phyloP scores from a whole-genome alignment of 768 basidiomycete genomes.

The Multifurca ochricompacta region DNA sequence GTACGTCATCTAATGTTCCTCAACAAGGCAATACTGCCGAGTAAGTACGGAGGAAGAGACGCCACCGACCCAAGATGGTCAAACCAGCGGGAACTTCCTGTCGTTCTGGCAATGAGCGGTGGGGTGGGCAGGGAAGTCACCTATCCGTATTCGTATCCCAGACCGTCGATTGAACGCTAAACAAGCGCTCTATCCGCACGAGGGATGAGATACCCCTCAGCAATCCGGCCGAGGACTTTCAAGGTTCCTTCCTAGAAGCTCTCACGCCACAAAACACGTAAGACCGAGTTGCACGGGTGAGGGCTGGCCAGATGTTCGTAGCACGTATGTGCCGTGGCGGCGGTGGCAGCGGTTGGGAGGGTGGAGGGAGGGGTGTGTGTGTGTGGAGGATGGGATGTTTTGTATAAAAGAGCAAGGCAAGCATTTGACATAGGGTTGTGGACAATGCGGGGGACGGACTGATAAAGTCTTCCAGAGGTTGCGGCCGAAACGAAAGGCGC shows the following conservation, averaged over 20 bases:
- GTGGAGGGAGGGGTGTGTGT: background rate
- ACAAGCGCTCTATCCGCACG: background rate
- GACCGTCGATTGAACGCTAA: background rate
- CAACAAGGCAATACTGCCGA: background rate
- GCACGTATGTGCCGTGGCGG: background rate
- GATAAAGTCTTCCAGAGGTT: too few relatives aligned
- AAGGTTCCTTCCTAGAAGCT: slow-evolving; percentile 9
- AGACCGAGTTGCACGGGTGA: too few relatives aligned
- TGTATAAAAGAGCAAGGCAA: too few relatives aligned
- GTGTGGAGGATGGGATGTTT: too few relatives aligned
- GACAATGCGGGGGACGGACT: background rate
- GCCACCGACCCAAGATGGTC: slow-evolving; percentile 2
- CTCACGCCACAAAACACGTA: slow-evolving; percentile 17
- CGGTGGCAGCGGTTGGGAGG: too few relatives aligned
- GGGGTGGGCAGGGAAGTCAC: background rate
- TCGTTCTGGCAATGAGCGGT: background rate
- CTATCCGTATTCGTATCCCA: background rate
- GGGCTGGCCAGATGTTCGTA: background rate
- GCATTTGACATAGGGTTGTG: slow-evolving; percentile 2
- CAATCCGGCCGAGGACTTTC: background rate
- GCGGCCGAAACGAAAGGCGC: too few relatives aligned
- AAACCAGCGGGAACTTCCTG: background rate
- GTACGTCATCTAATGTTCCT: slow-evolving; percentile 6
- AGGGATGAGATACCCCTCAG: background rate
- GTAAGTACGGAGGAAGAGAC: background rate